Percentiles rank a stretch among this genome's conserved stretches.
Conservation (phyloP, 2,329 filamentous ascomycete genomes). For the Thielaviopsis musarum region DNA sequence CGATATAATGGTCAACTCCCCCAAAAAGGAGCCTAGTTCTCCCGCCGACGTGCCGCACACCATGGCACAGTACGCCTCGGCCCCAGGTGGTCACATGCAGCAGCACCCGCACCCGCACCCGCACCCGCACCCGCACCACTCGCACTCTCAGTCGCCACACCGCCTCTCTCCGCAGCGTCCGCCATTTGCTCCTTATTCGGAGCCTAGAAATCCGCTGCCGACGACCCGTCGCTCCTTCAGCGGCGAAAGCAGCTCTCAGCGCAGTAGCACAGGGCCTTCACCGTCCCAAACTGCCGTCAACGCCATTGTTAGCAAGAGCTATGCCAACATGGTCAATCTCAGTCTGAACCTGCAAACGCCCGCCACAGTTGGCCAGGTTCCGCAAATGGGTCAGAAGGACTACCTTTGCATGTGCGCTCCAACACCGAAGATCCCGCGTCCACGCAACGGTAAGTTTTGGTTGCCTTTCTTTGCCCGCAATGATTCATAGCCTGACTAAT, state of each 20-base stretch:
- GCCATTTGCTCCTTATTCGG: not conserved
- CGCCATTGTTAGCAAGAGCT: conserved; percentile 16
- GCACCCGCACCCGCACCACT: not conserved
- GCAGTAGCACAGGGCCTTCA: conserved; percentile 12
- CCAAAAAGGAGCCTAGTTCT: conserved; percentile 5
- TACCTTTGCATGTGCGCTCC: conserved; percentile 39
- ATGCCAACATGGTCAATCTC: conserved; percentile 20
- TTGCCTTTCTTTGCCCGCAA: conserved; percentile 8
- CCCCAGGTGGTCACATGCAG: not conserved
- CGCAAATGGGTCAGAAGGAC: conserved; percentile 17
- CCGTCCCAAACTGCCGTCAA: conserved; percentile 26
- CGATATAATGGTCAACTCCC: conserved; percentile 1
- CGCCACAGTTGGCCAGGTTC: conserved; percentile 11
- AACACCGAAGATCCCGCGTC: conserved; percentile 39
- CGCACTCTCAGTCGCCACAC: not conserved
- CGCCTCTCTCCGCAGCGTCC: not conserved
- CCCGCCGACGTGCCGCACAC: not conserved
- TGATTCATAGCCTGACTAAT: not conserved
- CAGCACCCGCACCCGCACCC: not conserved
- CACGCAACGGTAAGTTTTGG: conserved; percentile 36
- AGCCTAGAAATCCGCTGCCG: not conserved
- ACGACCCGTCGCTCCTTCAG: not conserved
- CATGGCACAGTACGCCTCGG: not conserved
- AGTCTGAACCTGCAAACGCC: conserved; percentile 21
- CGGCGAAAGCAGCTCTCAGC: conserved; percentile 12